A percentile compares a stretch with the other conserved stretches of the same genome.
phyloP scores from a whole-genome alignment of 805 yeast genomes.

The Pichia phayaonensis region DNA sequence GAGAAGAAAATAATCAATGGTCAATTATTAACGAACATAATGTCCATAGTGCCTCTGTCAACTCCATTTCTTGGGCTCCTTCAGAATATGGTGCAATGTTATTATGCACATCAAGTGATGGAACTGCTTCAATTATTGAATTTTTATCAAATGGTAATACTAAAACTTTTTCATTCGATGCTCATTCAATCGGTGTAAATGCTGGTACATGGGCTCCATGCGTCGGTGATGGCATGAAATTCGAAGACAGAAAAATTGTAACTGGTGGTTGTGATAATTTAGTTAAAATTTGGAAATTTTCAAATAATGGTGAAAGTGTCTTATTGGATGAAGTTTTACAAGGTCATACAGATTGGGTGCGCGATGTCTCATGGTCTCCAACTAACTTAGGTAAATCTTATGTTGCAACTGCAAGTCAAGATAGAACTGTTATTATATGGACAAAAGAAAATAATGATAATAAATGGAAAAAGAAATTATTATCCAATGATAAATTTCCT shows the following conservation, averaged over 20 bases:
- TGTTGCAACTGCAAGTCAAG: slow-evolving; percentile 96
- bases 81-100: slow-evolving; percentile 92
- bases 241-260: slow-evolving; percentile 61
- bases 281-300: slow-evolving; percentile 83
- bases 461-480: slow-evolving; percentile 69
- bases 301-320: slow-evolving; percentile 47
- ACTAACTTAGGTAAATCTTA: slow-evolving; percentile 78
- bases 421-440: slow-evolving; percentile 92
- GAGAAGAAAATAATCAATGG: slow-evolving; percentile 88
- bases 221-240: slow-evolving; percentile 27
- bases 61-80: slow-evolving; percentile 95
- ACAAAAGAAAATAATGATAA: slow-evolving; percentile 40
- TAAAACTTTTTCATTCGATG: slow-evolving; percentile 54
- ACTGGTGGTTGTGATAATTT: slow-evolving; percentile 94
- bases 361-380: slow-evolving; percentile 98
- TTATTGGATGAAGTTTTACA: slow-evolving; percentile 67
- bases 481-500: slow-evolving; percentile 78
- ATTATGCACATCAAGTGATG: slow-evolving; percentile 89
- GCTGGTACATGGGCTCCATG: slow-evolving; percentile 93
- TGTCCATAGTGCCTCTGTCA: slow-evolving; percentile 89
- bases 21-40: slow-evolving; percentile 77
- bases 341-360: slow-evolving; percentile 97
- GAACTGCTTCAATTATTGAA: slow-evolving; percentile 83
- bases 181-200: slow-evolving; percentile 91
- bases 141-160: slow-evolving; percentile 84